Conservation (phyloP, 2,329 filamentous ascomycete genomes). For the Ceratocystis albifundus region DNA sequence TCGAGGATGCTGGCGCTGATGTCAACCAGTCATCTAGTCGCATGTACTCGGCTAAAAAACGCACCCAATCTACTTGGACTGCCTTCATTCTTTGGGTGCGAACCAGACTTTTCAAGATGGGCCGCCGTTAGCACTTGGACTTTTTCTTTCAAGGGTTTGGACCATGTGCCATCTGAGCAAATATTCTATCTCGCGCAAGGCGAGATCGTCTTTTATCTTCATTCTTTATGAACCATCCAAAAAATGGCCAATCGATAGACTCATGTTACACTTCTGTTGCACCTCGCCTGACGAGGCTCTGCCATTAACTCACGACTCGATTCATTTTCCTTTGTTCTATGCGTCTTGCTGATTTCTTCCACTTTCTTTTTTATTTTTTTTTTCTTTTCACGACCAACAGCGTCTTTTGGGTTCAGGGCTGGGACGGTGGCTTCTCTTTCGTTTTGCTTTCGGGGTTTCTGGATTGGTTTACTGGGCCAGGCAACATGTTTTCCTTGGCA, state of each 20-base stretch:
- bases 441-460: slow-evolving; percentile 3
- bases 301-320: slow-evolving; percentile 5
- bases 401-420: background rate
- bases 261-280: background rate
- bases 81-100: slow-evolving; percentile 53
- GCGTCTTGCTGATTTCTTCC: background rate
- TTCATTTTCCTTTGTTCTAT: slow-evolving; percentile 12
- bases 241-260: background rate
- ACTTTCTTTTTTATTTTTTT: slow-evolving; percentile 8
- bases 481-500: slow-evolving; percentile 8
- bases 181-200: background rate
- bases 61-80: slow-evolving; percentile 51
- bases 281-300: background rate
- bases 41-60: slow-evolving; percentile 43
- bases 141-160: slow-evolving; percentile 8
- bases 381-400: background rate
- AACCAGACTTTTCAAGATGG: slow-evolving; percentile 38
- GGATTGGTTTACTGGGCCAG: slow-evolving; percentile 11
- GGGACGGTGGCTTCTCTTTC: slow-evolving; percentile 13
- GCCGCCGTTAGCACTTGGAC: slow-evolving; percentile 28
- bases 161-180: background rate
- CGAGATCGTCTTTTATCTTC: background rate
- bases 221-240: background rate
- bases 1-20: slow-evolving; percentile 34
- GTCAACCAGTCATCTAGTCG: slow-evolving; percentile 34